These are phyloP conservation scores for Stachybotrys elegans DNA, from an alignment of 2,329 filamentous ascomycete genomes.

Conservation along the genomic window DNA sequence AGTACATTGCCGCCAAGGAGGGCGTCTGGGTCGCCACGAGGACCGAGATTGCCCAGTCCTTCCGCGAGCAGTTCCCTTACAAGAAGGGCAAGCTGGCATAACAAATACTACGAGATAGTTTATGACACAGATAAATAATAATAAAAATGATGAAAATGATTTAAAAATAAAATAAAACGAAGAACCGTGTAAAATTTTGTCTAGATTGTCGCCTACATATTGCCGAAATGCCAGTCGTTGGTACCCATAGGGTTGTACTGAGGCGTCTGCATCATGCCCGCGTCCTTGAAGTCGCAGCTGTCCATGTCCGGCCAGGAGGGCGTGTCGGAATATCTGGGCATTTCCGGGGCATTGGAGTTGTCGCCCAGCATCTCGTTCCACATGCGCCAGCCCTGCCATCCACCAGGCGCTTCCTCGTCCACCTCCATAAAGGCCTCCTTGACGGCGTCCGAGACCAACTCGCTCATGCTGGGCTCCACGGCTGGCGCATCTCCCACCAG, in stretches of 20 bases:
- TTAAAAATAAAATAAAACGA: not conserved
- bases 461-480: constrained; percentile 1
- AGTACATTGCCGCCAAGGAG: constrained; percentile 47
- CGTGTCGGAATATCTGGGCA: too few species aligned
- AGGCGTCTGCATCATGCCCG: not conserved
- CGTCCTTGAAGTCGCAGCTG: not conserved
- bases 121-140: too few species aligned
- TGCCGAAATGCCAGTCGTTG: not conserved
- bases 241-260: not conserved
- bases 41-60: constrained; percentile 46
- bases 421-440: constrained; percentile 23
- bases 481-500: not conserved
- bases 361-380: constrained; percentile 20
- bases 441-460: constrained; percentile 15
- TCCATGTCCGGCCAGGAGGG: not conserved
- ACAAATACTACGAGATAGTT: too few species aligned
- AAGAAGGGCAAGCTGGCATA: constrained; percentile 31
- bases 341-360: not conserved
- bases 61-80: constrained; percentile 42
- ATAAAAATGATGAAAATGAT: not conserved
- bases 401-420: constrained; percentile 20
- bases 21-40: constrained; percentile 50
- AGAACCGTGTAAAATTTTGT: not conserved
- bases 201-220: not conserved
- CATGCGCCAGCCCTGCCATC: constrained; percentile 22